These are phyloP conservation scores for Oehlia diaphana DNA, from an alignment of 192 early-diverging fungal species.

Conservation along the genomic window DNA sequence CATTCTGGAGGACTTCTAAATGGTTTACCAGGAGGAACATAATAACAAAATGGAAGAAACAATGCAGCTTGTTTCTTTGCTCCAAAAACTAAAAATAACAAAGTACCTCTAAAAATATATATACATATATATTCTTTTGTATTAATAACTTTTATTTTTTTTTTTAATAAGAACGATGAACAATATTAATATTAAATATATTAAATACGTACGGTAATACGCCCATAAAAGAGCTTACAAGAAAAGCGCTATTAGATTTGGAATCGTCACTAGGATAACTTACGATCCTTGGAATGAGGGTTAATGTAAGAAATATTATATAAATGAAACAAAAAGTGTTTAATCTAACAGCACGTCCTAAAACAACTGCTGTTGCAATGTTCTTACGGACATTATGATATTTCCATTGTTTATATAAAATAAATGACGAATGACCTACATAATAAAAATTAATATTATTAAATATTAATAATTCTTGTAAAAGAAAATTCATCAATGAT, in stretches of 20 bases:
- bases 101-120: not conserved
- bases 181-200: not conserved
- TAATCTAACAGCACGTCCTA: not conserved
- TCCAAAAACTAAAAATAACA: constrained; percentile 2
- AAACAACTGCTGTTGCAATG: not conserved
- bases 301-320: not conserved
- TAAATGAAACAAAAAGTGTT: not conserved
- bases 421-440: not conserved
- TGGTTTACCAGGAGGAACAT: constrained; percentile 17
- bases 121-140: too few relatives aligned
- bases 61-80: not conserved
- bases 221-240: not conserved
- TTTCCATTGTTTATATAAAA: not conserved
- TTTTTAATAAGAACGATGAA: too few relatives aligned
- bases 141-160: too few relatives aligned
- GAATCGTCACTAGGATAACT: not conserved
- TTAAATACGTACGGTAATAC: not conserved
- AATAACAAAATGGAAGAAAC: constrained; percentile 8
- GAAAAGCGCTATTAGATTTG: not conserved
- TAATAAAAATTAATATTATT: not conserved
- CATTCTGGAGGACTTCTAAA: not conserved
- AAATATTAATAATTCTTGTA: too few relatives aligned
- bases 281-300: not conserved
- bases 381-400: not conserved
- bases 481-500: too few relatives aligned